phyloP scores from a whole-genome alignment of 306 rosid species.

The Medicago truncatula region MtrunA17r5.0-ANR NC_053049.1:45236001-45236500 shows the following conservation, averaged over 20 bases:
- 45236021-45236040: constrained; percentile 92
- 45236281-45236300: constrained; percentile 20
- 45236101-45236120: constrained; percentile 29
- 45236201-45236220: constrained; percentile 78
- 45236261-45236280: constrained; percentile 36
- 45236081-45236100: constrained; percentile 41
- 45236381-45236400: constrained; percentile 99
- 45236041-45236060: constrained; percentile 82
- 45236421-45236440: constrained; percentile 99
- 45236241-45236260: constrained; percentile 98
- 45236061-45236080: constrained; percentile 46
- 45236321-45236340: constrained; percentile 81
- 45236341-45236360: constrained; percentile 94
- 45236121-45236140: constrained; percentile 8
- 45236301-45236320: constrained; percentile 32
- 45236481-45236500: background rate
- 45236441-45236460: constrained; percentile 32
- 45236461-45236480: constrained; percentile 24
- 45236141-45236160: constrained; percentile 31
- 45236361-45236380: constrained; percentile 93
- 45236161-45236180: constrained; percentile 64
- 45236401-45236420: constrained; percentile 97
- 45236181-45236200: constrained; percentile 72
- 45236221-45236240: constrained; percentile 85
- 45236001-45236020: constrained; percentile 94